Conservation (phyloP, 2,329 filamentous ascomycete species). For the Cordyceps tenuipes region DNA sequence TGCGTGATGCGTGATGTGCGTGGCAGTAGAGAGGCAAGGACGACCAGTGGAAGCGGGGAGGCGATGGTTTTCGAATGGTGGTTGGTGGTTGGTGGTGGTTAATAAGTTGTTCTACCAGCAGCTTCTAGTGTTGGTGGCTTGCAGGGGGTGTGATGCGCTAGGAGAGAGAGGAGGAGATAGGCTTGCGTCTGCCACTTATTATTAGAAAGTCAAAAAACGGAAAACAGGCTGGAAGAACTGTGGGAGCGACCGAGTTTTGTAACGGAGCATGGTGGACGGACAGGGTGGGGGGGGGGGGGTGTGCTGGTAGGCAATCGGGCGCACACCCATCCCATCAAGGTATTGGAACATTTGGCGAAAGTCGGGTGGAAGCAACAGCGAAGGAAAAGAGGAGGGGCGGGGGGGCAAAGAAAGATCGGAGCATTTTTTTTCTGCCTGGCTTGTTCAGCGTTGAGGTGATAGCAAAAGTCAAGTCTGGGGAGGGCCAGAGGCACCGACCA, state of each 20-base stretch:
- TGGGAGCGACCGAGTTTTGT: slow-evolving; percentile 1
- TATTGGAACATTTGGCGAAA: neutral
- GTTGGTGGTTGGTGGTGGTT: neutral
- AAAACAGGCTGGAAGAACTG: neutral
- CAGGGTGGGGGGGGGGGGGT: neutral
- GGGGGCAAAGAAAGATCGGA: slow-evolving; percentile 2
- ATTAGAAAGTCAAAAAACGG: slow-evolving; percentile 6
- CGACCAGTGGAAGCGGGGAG: slow-evolving; percentile 5
- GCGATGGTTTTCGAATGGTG: slow-evolving; percentile 6
- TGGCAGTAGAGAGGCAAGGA: neutral
- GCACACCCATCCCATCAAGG: slow-evolving; percentile 9
- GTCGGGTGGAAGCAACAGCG: neutral
- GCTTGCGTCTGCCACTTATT: neutral
- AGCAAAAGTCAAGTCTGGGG: neutral
- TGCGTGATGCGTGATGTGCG: neutral
- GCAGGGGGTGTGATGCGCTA: slow-evolving; percentile 5
- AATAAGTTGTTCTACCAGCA: neutral
- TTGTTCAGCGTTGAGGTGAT: neutral
- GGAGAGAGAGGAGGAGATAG: neutral
- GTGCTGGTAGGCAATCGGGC: neutral
- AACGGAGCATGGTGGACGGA: neutral
- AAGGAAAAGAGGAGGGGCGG: neutral
- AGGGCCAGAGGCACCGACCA: neutral
- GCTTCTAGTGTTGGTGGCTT: slow-evolving; percentile 5
- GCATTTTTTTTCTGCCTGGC: slow-evolving; percentile 5